Conservation (phyloP, 176 grass and related monocot species). For the Microstegium vimineum region DNA sequence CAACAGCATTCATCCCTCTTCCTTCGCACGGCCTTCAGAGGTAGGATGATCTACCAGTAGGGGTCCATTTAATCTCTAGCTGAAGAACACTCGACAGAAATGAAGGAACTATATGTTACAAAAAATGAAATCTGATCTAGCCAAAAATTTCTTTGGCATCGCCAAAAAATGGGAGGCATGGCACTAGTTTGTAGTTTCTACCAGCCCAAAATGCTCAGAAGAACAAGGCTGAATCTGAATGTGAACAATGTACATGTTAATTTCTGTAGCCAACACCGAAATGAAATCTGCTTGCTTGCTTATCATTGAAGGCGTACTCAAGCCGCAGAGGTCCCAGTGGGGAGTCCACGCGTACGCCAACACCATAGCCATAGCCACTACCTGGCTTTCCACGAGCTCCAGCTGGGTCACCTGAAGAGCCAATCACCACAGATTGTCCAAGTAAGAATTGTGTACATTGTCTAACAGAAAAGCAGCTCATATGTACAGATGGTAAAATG, state of each 20-base stretch:
- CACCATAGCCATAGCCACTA: conserved; percentile 76
- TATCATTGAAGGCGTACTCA: conserved; percentile 91
- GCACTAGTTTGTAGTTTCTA: conserved; percentile 7
- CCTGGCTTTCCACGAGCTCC: conserved; percentile 88
- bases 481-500: background rate
- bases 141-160: background rate
- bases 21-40: background rate
- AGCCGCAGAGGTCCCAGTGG: conserved; percentile 77
- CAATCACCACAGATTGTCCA: conserved; percentile 16
- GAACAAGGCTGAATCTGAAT: background rate
- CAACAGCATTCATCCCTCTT: background rate
- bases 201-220: conserved; percentile 1
- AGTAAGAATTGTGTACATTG: conserved; percentile 16
- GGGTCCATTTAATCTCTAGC: background rate
- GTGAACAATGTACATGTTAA: conserved; percentile 22
- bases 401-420: conserved; percentile 69
- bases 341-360: conserved; percentile 80
- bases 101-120: conserved; percentile 3
- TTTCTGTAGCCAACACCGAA: conserved; percentile 93
- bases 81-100: background rate
- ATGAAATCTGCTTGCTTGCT: conserved; percentile 64
- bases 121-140: background rate
- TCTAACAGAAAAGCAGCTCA: background rate
- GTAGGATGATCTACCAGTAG: background rate
- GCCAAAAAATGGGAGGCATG: background rate